These are phyloP conservation scores for Chlamydomonas reinhardtii DNA, from an alignment of 163 green algal species.

Conservation along the genomic window DNA sequence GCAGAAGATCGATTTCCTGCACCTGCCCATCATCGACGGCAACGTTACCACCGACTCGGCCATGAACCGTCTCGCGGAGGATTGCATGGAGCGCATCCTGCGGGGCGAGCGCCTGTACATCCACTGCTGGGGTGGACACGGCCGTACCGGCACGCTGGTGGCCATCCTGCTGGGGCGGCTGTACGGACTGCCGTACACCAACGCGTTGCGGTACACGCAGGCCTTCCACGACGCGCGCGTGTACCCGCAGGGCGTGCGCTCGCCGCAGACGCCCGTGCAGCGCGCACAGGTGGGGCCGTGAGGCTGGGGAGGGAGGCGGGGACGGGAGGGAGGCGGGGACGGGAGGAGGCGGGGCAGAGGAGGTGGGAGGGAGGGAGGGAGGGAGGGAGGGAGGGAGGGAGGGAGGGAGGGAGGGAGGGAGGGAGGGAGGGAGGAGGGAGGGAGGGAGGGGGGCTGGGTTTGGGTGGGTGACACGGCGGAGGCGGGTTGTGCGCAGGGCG, in stretches of 20 bases:
- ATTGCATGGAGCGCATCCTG: conserved; percentile 72
- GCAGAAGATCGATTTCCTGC: conserved; percentile 88
- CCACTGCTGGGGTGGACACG: conserved; percentile 90
- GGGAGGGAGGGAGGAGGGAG: no score
- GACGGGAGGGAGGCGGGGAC: background rate
- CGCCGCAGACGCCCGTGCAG: conserved; percentile 83
- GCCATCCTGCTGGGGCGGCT: conserved; percentile 81
- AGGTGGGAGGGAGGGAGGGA: background rate
- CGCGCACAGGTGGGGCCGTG: conserved; percentile 78
- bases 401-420: background rate
- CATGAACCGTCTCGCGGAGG: conserved; percentile 72
- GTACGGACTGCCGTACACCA: conserved; percentile 75
- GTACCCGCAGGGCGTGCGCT: conserved; percentile 82
- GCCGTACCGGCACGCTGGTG: conserved; percentile 86
- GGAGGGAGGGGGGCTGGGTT: no score
- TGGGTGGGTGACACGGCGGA: no score
- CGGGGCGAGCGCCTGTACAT: conserved; percentile 80
- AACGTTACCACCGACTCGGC: conserved; percentile 81
- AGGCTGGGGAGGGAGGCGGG: background rate
- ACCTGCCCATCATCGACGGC: conserved; percentile 74
- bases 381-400: background rate
- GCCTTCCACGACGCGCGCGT: conserved; percentile 82
- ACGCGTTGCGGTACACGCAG: conserved; percentile 82
- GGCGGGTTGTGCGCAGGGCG: no score
- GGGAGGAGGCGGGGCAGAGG: background rate